Conservation (phyloP, 495 filamentous ascomycete species). For the Apodospora peruviana region DNA sequence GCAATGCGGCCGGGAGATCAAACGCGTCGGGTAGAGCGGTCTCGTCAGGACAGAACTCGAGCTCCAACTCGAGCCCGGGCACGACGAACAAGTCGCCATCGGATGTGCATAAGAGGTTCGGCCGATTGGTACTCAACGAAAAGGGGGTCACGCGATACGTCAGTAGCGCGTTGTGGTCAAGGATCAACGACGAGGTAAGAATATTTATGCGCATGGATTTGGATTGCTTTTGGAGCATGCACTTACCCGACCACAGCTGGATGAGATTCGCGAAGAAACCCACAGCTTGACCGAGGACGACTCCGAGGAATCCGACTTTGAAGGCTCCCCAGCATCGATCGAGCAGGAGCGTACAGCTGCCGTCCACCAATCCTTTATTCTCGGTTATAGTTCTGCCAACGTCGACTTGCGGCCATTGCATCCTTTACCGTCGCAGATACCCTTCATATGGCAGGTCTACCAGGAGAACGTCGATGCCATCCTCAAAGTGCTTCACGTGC, state of each 20-base stretch:
- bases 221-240: too few species aligned
- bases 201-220: too few species aligned
- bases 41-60: slow-evolving; percentile 5
- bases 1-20: not conserved
- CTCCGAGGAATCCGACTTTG: slow-evolving; percentile 49
- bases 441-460: slow-evolving; percentile 64
- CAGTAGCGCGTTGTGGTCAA: slow-evolving; percentile 86
- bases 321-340: slow-evolving; percentile 44
- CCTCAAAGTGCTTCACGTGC: slow-evolving; percentile 62
- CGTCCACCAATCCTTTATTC: slow-evolving; percentile 65
- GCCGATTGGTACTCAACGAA: slow-evolving; percentile 77
- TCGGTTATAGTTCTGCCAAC: slow-evolving; percentile 60
- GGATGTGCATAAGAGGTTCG: slow-evolving; percentile 63
- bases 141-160: slow-evolving; percentile 76
- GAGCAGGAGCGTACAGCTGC: slow-evolving; percentile 24
- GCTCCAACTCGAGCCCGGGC: slow-evolving; percentile 2
- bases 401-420: slow-evolving; percentile 44
- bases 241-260: slow-evolving; percentile 60
- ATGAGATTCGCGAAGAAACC: slow-evolving; percentile 66
- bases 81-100: slow-evolving; percentile 21
- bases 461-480: slow-evolving; percentile 67
- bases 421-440: slow-evolving; percentile 56
- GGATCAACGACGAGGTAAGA: slow-evolving; percentile 69
- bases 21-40: slow-evolving; percentile 8
- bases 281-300: slow-evolving; percentile 63